Evolutionary conservation across 176 grass and related monocot genomes (phyloP).

Genomic region (Chloris gayana): DNA sequence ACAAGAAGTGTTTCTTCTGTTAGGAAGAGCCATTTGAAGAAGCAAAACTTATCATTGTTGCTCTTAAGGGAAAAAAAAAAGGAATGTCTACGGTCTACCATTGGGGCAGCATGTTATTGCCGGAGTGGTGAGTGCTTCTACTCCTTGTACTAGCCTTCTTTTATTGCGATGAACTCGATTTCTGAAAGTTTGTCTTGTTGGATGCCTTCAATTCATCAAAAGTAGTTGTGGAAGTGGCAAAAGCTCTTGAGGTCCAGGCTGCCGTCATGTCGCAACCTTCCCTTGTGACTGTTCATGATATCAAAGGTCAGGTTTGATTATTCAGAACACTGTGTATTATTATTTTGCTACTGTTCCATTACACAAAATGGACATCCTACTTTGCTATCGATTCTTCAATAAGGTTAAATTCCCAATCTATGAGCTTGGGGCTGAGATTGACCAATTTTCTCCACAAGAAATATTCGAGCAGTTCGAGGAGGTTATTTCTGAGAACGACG

Average conservation of each 20-base stretch:
- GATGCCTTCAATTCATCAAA: conserved; percentile 46
- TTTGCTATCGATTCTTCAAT: background rate
- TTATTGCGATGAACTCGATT: background rate
- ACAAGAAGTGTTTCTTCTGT: background rate
- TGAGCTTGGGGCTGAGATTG: conserved; percentile 74
- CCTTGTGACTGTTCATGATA: conserved; percentile 65
- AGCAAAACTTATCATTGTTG: conserved; percentile 67
- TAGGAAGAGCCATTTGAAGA: conserved; percentile 75
- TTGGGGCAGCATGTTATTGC: conserved; percentile 86
- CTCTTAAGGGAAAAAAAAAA: conserved; percentile 78
- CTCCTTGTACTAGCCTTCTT: background rate
- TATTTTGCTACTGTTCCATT: too few relatives aligned
- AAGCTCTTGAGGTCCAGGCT: conserved; percentile 67
- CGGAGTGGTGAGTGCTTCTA: conserved; percentile 73
- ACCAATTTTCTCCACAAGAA: conserved; percentile 56
- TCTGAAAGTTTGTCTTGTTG: conserved; percentile 6
- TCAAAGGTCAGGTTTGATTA: conserved; percentile 51
- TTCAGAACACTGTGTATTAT: background rate
- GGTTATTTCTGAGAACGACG: conserved; percentile 49
- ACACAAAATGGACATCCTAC: too few relatives aligned
- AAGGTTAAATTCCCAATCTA: conserved; percentile 63
- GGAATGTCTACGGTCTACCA: conserved; percentile 54
- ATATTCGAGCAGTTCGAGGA: conserved; percentile 67
- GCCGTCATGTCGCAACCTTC: conserved; percentile 74
- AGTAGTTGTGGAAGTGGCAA: conserved; percentile 71